phyloP scores from a whole-genome alignment of 179 eudicot genomes.

The Camellia oleifera region DNA sequence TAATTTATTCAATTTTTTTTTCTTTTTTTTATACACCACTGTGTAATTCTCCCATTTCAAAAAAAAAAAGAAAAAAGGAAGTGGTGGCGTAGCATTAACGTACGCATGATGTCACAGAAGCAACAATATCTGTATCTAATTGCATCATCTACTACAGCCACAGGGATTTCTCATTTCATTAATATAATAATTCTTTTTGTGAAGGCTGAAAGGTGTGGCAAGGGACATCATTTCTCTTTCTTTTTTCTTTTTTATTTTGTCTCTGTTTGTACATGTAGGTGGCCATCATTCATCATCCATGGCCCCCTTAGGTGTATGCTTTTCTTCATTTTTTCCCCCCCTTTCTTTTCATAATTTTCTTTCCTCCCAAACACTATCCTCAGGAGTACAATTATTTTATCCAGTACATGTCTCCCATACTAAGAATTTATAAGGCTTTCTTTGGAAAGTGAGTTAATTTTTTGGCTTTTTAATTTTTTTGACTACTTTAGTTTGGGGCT shows the following conservation, averaged over 20 bases:
- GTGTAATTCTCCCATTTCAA: neutral
- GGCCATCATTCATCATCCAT: slow-evolving; percentile 8
- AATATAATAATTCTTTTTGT: neutral
- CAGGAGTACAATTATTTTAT: too few relatives aligned
- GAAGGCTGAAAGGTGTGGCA: neutral
- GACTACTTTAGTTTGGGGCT: too few relatives aligned
- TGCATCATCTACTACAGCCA: neutral
- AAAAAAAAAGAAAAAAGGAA: neutral
- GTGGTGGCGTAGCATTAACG: slow-evolving; percentile 16
- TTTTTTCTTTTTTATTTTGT: neutral
- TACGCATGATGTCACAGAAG: slow-evolving; percentile 15
- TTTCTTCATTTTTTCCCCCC: neutral
- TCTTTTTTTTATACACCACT: too few relatives aligned
- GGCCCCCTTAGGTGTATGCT: neutral
- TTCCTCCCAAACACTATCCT: neutral
- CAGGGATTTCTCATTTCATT: neutral
- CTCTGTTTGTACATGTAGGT: neutral
- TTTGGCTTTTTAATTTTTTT: too few relatives aligned
- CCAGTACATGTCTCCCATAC: too few relatives aligned
- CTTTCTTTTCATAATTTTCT: slow-evolving; percentile 4
- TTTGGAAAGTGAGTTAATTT: too few relatives aligned
- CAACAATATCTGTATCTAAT: neutral
- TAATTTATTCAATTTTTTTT: too few relatives aligned
- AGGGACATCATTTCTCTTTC: neutral
- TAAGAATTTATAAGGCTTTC: too few relatives aligned